Base-by-base conservation (phyloP, 768 basidiomycete species). In the Lactarius indigo region DNA sequence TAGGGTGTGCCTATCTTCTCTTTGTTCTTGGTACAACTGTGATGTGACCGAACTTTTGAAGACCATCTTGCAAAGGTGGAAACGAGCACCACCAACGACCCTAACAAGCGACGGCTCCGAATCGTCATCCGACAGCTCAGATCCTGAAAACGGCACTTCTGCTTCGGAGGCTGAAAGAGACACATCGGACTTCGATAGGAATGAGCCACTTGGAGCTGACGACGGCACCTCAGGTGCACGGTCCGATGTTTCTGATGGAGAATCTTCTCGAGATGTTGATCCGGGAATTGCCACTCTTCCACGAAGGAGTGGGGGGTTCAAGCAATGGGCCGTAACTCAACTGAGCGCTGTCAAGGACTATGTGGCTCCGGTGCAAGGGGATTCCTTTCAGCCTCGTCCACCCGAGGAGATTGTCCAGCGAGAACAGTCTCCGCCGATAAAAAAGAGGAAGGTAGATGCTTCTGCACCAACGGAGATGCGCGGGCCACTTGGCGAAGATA, bases 261-360 rank as follows among this genome's bases (percentile, higher is more conserved):
- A 69, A 2, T 68, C 68, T n/a, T 66, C 74, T 61, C 65, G 50
- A 15, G 72, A 61, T 17, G 74, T 70, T 26, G 71, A 60, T 5
- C 71, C 74, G 30, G 30, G 39, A 28, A 31, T 68, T 17, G 71
- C 71, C 28, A 72, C 69, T 60, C 75, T 70, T 59, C 81, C 78
- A 71, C 74, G 75, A 17, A 86, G 81, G 66, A 73, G 74, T 33
- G 72, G 78, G 4, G 84, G 85, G 8, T 98, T 97, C 84, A 97
- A 97, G 75, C 82, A 87, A 47, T 97, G 96, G 96, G 96, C 95
- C 0, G 74, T 87, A 68, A 84, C 89, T 63, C 94, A 97, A 73
- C 81, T 92, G 60, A 86, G 80, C 59, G 73, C 70, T 4, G 82
- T 77, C 23, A 85, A 85, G 70, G 75, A 74, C 47, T 79, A 83